A percentile compares a stretch with the other conserved stretches of the same genome.
Conservation (phyloP, 2,329 filamentous ascomycete species). For the Ceratocystis diversiconidia region DNA sequence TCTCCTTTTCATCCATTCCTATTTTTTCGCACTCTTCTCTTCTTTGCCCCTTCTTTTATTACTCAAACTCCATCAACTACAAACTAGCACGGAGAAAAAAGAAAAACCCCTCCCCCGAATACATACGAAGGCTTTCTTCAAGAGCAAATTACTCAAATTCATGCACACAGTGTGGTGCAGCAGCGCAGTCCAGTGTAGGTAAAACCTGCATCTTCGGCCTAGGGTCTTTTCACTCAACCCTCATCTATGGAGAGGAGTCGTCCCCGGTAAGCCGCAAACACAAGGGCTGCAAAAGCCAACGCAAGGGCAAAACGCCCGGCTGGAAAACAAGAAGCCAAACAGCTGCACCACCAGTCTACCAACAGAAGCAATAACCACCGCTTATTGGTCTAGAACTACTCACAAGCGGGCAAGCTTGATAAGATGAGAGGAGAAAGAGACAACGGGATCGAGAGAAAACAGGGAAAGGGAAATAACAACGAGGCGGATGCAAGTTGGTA, state of each 20-base stretch:
- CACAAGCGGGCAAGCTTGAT: not conserved
- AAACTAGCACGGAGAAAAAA: not conserved
- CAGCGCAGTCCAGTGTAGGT: not conserved
- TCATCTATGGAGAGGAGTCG: not conserved
- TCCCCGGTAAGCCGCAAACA: not conserved
- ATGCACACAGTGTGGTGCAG: not conserved
- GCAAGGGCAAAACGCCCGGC: no score
- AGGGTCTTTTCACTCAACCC: not conserved
- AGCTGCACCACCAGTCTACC: no score
- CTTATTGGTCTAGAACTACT: not conserved
- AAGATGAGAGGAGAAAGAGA: not conserved
- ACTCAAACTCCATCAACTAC: not conserved
- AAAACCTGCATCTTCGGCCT: not conserved
- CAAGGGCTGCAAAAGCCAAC: not conserved
- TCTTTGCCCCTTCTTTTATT: not conserved
- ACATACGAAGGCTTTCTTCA: not conserved
- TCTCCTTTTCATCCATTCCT: not conserved
- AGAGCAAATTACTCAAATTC: not conserved
- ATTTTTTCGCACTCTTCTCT: not conserved
- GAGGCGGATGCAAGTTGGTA: not conserved
- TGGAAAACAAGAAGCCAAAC: no score
- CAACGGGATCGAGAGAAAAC: not conserved
- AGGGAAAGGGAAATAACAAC: not conserved
- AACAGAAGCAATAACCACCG: not conserved
- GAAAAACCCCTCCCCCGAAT: not conserved